These are phyloP conservation scores for Solanum hybrid DNA, from an alignment of 305 asterid species.

Conservation along the genomic window DNA sequence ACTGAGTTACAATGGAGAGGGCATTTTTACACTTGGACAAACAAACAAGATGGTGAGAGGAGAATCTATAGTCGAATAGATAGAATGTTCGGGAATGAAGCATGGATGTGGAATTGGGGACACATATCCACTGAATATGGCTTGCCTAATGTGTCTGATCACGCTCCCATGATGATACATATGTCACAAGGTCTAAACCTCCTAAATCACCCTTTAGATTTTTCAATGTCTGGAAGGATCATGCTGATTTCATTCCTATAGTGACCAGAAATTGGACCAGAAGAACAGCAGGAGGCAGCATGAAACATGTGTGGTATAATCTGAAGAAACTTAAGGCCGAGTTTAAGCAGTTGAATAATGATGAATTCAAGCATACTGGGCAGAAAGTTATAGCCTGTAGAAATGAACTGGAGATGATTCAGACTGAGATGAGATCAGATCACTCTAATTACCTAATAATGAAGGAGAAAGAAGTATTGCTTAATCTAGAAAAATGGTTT, in stretches of 20 bases:
- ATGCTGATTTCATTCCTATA: neutral
- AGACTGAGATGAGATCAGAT: neutral
- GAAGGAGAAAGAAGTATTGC: neutral
- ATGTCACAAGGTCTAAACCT: neutral
- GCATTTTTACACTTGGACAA: neutral
- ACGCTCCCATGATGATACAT: neutral
- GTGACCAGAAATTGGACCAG: neutral
- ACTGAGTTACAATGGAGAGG: neutral
- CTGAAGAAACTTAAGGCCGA: neutral
- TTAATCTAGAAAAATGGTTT: neutral
- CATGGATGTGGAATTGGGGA: neutral
- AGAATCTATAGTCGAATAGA: neutral
- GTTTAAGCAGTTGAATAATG: neutral
- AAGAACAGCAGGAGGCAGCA: neutral
- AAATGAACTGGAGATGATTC: neutral
- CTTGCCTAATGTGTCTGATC: neutral
- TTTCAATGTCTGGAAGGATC: neutral
- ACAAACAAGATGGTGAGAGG: neutral
- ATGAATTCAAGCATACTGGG: neutral
- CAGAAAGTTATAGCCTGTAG: neutral
- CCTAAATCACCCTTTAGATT: neutral
- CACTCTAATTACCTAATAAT: neutral
- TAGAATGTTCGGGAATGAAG: neutral
- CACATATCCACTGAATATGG: neutral
- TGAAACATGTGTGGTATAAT: neutral